These are phyloP conservation scores for Edaphochlamys debaryana DNA, from an alignment of 139 green algal species.

Conservation along the genomic window DNA sequence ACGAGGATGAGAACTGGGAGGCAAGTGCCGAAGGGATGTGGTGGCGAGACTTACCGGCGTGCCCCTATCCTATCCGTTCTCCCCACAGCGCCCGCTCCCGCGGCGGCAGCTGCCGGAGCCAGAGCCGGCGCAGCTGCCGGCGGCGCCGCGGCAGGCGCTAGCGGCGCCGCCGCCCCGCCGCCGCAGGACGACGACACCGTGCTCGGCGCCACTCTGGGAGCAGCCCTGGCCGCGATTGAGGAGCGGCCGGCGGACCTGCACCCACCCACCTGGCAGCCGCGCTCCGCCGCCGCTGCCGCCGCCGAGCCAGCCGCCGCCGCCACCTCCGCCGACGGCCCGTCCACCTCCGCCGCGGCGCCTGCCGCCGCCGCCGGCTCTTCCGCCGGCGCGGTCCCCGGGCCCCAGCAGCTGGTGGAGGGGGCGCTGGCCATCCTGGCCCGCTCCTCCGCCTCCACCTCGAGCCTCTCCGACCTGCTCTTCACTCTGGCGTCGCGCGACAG, in stretches of 20 bases:
- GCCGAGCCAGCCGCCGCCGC: background rate
- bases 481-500: constrained; percentile 66
- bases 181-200: constrained; percentile 48
- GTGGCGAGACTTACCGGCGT: background rate
- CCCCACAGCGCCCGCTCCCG: background rate
- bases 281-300: too few relatives aligned
- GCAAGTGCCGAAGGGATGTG: too few relatives aligned
- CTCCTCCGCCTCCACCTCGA: constrained; percentile 51
- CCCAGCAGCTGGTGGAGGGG: constrained; percentile 64
- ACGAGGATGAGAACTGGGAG: background rate
- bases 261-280: too few relatives aligned
- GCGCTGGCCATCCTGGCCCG: constrained; percentile 63
- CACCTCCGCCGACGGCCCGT: constrained; percentile 26
- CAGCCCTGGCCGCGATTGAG: constrained; percentile 58
- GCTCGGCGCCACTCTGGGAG: constrained; percentile 60
- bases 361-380: background rate
- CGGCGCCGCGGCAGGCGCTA: constrained; percentile 1
- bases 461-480: constrained; percentile 68
- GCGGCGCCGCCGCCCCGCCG: background rate
- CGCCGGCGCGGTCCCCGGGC: constrained; percentile 43
- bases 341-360: background rate
- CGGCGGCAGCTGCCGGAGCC: background rate
- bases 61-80: background rate
- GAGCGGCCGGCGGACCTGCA: constrained; percentile 33
- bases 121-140: constrained; percentile 9